Evolutionary conservation across 768 basidiomycete genomes (phyloP).

Genomic region (Daedalea quercina): DNA sequence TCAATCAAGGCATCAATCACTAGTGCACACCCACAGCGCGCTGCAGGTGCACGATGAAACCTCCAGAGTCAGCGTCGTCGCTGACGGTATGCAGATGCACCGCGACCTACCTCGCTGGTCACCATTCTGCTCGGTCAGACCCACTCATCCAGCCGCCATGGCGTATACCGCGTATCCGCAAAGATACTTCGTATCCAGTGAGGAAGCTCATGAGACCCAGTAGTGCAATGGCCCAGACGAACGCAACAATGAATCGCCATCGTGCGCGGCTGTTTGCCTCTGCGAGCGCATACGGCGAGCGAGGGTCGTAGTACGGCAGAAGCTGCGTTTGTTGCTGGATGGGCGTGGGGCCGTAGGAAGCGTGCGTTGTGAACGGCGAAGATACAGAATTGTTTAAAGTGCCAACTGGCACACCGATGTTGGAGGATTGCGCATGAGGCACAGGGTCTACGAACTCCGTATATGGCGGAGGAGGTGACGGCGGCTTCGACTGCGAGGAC

Average conservation of each 20-base stretch:
- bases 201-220: conserved; percentile 23
- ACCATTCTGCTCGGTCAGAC: background rate
- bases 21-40: background rate
- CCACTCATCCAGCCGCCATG: background rate
- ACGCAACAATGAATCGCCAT: conserved; percentile 37
- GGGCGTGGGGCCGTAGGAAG: conserved; percentile 34
- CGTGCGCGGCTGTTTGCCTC: conserved; percentile 33
- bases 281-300: conserved; percentile 30
- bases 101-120: background rate
- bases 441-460: conserved; percentile 12
- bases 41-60: background rate
- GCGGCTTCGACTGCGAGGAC: conserved; percentile 14
- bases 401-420: background rate
- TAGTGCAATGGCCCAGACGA: conserved; percentile 32
- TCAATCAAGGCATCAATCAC: background rate
- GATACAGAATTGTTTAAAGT: conserved; percentile 4
- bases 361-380: conserved; percentile 12
- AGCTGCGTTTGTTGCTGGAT: conserved; percentile 30
- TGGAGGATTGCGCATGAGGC: conserved; percentile 2
- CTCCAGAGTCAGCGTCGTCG: background rate
- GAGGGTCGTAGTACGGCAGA: conserved; percentile 39
- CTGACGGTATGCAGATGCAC: background rate
- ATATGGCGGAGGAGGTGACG: conserved; percentile 21
- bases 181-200: conserved; percentile 15
- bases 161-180: background rate